These are phyloP conservation scores for Fusarium pininemorale DNA, from an alignment of 2,329 filamentous ascomycete species.

Conservation along the genomic window DNA sequence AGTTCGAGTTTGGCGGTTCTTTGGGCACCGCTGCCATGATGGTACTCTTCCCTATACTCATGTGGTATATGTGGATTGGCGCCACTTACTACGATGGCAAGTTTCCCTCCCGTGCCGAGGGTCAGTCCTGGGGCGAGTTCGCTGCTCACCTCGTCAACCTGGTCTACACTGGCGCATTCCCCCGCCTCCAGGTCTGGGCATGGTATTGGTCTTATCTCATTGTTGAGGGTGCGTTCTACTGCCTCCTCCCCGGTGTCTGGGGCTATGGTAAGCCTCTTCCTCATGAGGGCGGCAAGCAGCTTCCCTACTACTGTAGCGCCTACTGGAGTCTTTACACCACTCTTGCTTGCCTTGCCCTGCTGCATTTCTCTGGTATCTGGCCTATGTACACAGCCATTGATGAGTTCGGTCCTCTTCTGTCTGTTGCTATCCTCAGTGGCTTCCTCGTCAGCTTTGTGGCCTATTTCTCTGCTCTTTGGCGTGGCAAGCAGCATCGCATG, in stretches of 20 bases:
- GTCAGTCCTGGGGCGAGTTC: constrained; percentile 77
- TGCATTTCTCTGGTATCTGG: constrained; percentile 88
- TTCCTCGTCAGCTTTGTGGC: constrained; percentile 84
- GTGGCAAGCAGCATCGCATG: constrained; percentile 91
- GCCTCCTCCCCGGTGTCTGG: constrained; percentile 86
- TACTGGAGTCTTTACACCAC: constrained; percentile 89
- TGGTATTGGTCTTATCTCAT: constrained; percentile 97
- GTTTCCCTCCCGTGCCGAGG: constrained; percentile 72
- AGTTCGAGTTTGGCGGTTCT: constrained; percentile 88
- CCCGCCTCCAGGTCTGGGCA: constrained; percentile 81
- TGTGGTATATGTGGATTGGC: constrained; percentile 99
- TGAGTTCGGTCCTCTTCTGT: constrained; percentile 92
- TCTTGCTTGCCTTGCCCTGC: constrained; percentile 71
- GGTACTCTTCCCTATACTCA: constrained; percentile 89
- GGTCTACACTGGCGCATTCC: constrained; percentile 86
- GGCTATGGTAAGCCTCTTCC: constrained; percentile 88
- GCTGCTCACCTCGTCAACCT: constrained; percentile 74
- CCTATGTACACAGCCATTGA: constrained; percentile 92
- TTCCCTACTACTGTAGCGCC: constrained; percentile 94
- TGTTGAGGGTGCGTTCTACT: constrained; percentile 84
- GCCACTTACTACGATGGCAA: constrained; percentile 91
- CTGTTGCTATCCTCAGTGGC: constrained; percentile 90
- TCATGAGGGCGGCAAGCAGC: constrained; percentile 83
- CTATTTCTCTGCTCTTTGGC: constrained; percentile 83
- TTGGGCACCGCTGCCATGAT: constrained; percentile 85